Conservation (phyloP, 441 rosid species). For the Sinapis alba region DNA sequence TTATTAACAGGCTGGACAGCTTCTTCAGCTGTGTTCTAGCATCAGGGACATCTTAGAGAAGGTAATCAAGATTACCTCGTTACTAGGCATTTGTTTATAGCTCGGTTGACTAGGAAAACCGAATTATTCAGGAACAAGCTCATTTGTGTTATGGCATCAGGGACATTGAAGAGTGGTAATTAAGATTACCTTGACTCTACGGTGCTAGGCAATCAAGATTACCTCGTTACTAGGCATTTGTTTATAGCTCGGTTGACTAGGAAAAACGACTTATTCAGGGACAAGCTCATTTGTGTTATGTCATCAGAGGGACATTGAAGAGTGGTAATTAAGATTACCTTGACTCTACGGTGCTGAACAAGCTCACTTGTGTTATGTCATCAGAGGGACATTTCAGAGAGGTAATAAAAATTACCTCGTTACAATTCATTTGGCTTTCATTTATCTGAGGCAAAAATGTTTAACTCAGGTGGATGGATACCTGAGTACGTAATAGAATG, state of each 20-base stretch:
- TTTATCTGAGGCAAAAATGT: no score
- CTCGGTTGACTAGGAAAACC: background rate
- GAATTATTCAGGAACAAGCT: background rate
- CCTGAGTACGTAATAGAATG: no score
- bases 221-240: background rate
- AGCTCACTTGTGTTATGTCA: background rate
- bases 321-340: no score
- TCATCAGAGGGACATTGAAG: no score
- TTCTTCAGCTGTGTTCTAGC: background rate
- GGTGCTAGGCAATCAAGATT: no score
- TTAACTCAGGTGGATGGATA: no score
- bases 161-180: background rate
- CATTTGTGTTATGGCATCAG: background rate
- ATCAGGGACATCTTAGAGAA: background rate
- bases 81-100: background rate
- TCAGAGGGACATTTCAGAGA: background rate
- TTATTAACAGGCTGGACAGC: background rate
- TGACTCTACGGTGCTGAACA: background rate
- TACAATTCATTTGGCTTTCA: no score
- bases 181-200: no score
- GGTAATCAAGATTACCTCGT: background rate
- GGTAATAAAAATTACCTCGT: background rate
- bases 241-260: no score
- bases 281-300: no score
- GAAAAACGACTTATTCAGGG: no score